phyloP scores from a whole-genome alignment of 345 rosid genomes.

The Linum usitatissimum region DNA sequence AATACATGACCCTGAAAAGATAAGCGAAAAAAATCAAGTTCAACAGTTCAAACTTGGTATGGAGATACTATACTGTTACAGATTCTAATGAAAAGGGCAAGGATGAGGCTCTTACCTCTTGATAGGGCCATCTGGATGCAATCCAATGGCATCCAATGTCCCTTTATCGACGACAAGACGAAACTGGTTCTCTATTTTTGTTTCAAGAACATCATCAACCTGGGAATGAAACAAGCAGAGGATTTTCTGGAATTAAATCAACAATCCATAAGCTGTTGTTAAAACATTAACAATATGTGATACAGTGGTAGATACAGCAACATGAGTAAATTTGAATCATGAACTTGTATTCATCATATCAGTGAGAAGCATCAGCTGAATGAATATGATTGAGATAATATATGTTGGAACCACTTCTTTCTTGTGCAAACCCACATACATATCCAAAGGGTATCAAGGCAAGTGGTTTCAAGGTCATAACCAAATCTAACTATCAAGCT shows the following conservation, averaged over 20 bases:
- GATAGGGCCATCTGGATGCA: constrained; percentile 86
- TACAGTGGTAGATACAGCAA: not conserved
- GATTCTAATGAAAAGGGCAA: not conserved
- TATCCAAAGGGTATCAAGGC: not conserved
- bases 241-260: not conserved
- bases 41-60: not conserved
- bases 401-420: too few relatives aligned
- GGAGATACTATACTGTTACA: not conserved
- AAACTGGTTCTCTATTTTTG: constrained; percentile 61
- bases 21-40: not conserved
- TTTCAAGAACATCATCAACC: constrained; percentile 91
- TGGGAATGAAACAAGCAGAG: constrained; percentile 12
- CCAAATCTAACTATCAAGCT: not conserved
- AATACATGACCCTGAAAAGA: constrained; percentile 67
- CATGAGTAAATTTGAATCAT: not conserved
- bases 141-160: constrained; percentile 90
- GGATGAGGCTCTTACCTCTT: constrained; percentile 47
- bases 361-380: too few relatives aligned
- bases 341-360: too few relatives aligned
- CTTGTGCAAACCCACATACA: not conserved
- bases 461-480: not conserved
- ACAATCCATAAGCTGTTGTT: not conserved
- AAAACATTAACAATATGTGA: not conserved
- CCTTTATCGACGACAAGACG: constrained; percentile 93
- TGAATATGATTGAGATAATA: too few relatives aligned